Conservation (phyloP, 1,284 basidiomycete genomes). For the Pholiota adiposa region DNA sequence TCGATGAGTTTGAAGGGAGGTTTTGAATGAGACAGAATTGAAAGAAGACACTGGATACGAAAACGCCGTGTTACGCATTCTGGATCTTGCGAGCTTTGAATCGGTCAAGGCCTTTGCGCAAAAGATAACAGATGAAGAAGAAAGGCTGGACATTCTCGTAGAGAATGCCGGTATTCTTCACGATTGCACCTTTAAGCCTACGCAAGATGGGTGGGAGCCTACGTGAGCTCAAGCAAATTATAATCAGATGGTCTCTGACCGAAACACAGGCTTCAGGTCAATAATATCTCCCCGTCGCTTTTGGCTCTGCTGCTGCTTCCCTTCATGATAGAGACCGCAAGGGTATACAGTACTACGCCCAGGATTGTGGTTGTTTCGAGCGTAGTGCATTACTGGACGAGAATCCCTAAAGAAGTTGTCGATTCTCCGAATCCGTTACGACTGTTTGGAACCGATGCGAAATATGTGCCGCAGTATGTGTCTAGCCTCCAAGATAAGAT, state of each 20-base stretch:
- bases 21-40: slow-evolving; percentile 29
- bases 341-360: slow-evolving; percentile 28
- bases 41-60: slow-evolving; percentile 35
- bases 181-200: slow-evolving; percentile 15
- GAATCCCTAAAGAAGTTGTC: slow-evolving; percentile 30
- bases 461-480: slow-evolving; percentile 32
- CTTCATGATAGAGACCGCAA: slow-evolving; percentile 39
- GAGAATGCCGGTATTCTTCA: slow-evolving; percentile 39
- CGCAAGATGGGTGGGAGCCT: slow-evolving; percentile 43
- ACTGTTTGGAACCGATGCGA: slow-evolving; percentile 31
- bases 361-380: slow-evolving; percentile 44
- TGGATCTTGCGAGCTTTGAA: slow-evolving; percentile 42
- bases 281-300: slow-evolving; percentile 43
- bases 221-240: slow-evolving; percentile 29
- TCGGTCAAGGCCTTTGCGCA: slow-evolving; percentile 43
- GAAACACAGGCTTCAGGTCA: slow-evolving; percentile 43
- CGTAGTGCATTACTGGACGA: slow-evolving; percentile 37
- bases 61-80: slow-evolving; percentile 37
- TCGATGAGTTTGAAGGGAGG: neutral
- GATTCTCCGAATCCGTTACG: slow-evolving; percentile 32
- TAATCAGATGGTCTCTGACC: neutral
- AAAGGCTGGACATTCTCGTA: slow-evolving; percentile 43
- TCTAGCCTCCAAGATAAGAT: neutral
- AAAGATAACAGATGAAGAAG: slow-evolving; percentile 38
- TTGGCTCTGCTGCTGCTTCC: slow-evolving; percentile 47